Conservation (phyloP, 176 grass and related monocot genomes). For the Eleusine indica region DNA sequence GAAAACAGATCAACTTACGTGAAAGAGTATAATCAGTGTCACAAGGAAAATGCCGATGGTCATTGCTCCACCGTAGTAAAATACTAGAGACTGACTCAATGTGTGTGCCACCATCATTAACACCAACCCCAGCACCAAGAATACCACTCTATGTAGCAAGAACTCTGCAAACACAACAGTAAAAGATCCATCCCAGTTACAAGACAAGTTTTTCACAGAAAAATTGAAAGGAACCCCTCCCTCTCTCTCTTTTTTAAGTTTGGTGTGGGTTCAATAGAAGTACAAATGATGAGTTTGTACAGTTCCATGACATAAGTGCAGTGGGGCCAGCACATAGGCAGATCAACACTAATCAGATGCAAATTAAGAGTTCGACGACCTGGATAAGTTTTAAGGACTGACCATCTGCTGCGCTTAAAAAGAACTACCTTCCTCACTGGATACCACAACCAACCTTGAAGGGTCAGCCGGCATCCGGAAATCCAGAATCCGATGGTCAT, state of each 20-base stretch:
- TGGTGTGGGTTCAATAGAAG: too few relatives aligned
- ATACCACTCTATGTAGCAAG: slow-evolving; percentile 70
- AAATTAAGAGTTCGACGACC: too few relatives aligned
- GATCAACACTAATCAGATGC: too few relatives aligned
- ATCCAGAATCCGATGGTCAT: slow-evolving; percentile 72
- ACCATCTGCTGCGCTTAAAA: background rate
- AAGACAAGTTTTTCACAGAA: background rate
- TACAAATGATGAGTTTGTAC: too few relatives aligned
- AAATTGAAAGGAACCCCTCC: background rate
- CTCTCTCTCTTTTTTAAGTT: too few relatives aligned
- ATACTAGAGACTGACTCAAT: slow-evolving; percentile 78
- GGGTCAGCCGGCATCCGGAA: slow-evolving; percentile 63
- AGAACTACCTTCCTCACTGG: slow-evolving; percentile 74
- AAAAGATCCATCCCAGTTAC: background rate
- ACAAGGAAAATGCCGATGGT: slow-evolving; percentile 86
- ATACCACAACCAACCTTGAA: slow-evolving; percentile 58
- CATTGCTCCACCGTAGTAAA: slow-evolving; percentile 95
- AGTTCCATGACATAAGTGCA: too few relatives aligned
- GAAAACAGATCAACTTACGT: slow-evolving; percentile 50
- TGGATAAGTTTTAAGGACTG: background rate
- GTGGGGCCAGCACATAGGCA: too few relatives aligned
- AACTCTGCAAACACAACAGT: slow-evolving; percentile 59
- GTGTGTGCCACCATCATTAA: slow-evolving; percentile 67
- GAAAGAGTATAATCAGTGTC: slow-evolving; percentile 82
- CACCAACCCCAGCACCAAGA: slow-evolving; percentile 77